A percentile compares a stretch with the other conserved stretches of the same genome.
Conservation (phyloP, 306 rosid species). For the Cucumis melo region DNA sequence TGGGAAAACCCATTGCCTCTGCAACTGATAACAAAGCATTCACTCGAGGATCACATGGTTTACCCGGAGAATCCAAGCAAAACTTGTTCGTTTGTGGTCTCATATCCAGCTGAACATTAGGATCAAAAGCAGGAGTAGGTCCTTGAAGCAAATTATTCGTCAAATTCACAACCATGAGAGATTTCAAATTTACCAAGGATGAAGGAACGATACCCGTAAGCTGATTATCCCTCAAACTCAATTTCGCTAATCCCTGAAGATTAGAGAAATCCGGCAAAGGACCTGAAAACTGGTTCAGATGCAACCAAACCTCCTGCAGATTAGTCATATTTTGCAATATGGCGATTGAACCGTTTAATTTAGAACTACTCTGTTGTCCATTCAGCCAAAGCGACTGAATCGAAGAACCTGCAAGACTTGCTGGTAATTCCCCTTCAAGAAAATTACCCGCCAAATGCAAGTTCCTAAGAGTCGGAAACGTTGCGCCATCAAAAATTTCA, state of each 20-base stretch:
- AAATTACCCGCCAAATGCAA: conserved; percentile 36
- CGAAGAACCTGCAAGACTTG: conserved; percentile 22
- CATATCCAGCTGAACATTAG: conserved; percentile 28
- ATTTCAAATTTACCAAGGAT: conserved; percentile 26
- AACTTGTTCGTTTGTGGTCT: conserved; percentile 21
- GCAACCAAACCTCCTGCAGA: conserved; percentile 36
- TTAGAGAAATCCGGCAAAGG: conserved; percentile 59
- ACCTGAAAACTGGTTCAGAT: conserved; percentile 53
- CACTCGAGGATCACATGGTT: conserved; percentile 40
- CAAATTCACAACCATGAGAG: conserved; percentile 31
- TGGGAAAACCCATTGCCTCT: conserved; percentile 46
- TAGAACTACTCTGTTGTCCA: conserved; percentile 29
- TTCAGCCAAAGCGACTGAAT: conserved; percentile 47
- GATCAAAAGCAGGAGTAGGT: conserved; percentile 31
- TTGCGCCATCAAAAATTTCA: conserved; percentile 24
- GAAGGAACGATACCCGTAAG: conserved; percentile 69
- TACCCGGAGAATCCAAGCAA: conserved; percentile 26
- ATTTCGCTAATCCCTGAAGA: conserved; percentile 7
- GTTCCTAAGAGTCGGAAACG: conserved; percentile 26
- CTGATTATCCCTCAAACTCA: conserved; percentile 52
- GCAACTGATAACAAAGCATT: conserved; percentile 26
- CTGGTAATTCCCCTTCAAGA: conserved; percentile 51
- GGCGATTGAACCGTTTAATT: conserved; percentile 52
- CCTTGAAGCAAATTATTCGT: conserved; percentile 76
- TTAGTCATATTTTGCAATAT: conserved; percentile 45